Evolutionary conservation across 1,139 yeast species (phyloP).

Genomic region (Candida gigantensis): DNA sequence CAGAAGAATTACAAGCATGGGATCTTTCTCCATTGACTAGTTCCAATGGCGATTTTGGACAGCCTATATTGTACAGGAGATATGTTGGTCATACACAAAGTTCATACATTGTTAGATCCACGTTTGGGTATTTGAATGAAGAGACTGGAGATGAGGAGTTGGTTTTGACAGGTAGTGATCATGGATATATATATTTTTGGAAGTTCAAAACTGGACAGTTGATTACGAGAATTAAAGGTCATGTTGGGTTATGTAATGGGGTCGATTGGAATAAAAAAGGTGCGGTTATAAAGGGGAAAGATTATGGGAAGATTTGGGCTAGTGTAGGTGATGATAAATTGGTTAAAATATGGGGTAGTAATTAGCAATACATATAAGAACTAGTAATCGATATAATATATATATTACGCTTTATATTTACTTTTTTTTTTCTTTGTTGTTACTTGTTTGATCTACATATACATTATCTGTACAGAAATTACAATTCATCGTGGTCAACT

Average conservation of each 20-base stretch:
- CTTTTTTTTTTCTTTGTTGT: neutral
- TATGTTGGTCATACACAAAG: constrained; percentile 74
- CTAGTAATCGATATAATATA: no score
- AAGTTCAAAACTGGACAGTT: constrained; percentile 72
- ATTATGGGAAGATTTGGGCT: constrained; percentile 61
- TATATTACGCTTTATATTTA: no score
- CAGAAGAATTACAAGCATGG: constrained; percentile 83
- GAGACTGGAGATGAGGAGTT: constrained; percentile 56
- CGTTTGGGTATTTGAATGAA: constrained; percentile 60
- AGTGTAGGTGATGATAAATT: constrained; percentile 82
- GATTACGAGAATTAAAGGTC: constrained; percentile 61
- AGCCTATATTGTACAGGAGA: constrained; percentile 54
- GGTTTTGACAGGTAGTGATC: constrained; percentile 81
- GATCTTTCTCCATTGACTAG: constrained; percentile 36
- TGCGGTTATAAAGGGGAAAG: constrained; percentile 17
- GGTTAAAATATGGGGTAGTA: constrained; percentile 63
- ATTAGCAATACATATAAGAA: neutral
- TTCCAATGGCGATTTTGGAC: constrained; percentile 1
- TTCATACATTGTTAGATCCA: constrained; percentile 70
- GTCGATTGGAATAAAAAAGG: constrained; percentile 70
- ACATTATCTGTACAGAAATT: constrained; percentile 9
- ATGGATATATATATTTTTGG: constrained; percentile 80
- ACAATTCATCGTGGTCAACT: constrained; percentile 47
- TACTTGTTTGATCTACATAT: neutral
- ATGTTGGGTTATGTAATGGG: constrained; percentile 65